phyloP scores from a whole-genome alignment of 2,329 filamentous ascomycete genomes.

The Alternaria ventricosa region DNA sequence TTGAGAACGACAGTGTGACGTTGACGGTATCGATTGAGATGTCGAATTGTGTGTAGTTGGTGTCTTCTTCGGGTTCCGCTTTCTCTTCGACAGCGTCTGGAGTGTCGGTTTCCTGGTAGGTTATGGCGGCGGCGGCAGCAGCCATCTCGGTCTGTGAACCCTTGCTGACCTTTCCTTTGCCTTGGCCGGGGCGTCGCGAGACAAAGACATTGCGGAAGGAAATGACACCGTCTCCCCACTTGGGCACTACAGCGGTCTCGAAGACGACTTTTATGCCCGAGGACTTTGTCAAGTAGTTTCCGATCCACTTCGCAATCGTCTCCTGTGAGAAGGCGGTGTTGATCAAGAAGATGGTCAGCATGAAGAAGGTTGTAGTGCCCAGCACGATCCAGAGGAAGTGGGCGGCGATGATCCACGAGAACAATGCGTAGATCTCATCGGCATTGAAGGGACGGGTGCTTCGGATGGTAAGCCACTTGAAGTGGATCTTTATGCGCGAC shows the following conservation, averaged over 20 bases:
- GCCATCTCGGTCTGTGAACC: slow-evolving; percentile 86
- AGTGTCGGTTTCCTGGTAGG: slow-evolving; percentile 52
- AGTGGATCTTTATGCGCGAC: slow-evolving; percentile 85
- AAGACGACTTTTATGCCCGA: slow-evolving; percentile 94
- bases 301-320: slow-evolving; percentile 89
- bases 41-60: slow-evolving; percentile 98
- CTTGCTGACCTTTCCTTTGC: slow-evolving; percentile 84
- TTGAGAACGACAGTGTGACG: slow-evolving; percentile 94
- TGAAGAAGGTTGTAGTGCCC: slow-evolving; percentile 97
- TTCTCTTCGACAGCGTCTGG: slow-evolving; percentile 46
- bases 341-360: slow-evolving; percentile 84
- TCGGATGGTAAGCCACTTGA: slow-evolving; percentile 97
- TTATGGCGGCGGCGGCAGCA: slow-evolving; percentile 79
- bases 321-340: slow-evolving; percentile 98
- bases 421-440: slow-evolving; percentile 94
- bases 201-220: slow-evolving; percentile 97
- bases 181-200: slow-evolving; percentile 84
- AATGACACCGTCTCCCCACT: slow-evolving; percentile 94
- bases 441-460: slow-evolving; percentile 93
- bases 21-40: slow-evolving; percentile 94
- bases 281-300: slow-evolving; percentile 93
- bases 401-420: slow-evolving; percentile 92
- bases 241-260: slow-evolving; percentile 95
- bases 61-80: slow-evolving; percentile 73
- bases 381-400: slow-evolving; percentile 96